Evolutionary conservation across 495 filamentous ascomycete genomes (phyloP).

Genomic region (Stereocaulon alpinum): DNA sequence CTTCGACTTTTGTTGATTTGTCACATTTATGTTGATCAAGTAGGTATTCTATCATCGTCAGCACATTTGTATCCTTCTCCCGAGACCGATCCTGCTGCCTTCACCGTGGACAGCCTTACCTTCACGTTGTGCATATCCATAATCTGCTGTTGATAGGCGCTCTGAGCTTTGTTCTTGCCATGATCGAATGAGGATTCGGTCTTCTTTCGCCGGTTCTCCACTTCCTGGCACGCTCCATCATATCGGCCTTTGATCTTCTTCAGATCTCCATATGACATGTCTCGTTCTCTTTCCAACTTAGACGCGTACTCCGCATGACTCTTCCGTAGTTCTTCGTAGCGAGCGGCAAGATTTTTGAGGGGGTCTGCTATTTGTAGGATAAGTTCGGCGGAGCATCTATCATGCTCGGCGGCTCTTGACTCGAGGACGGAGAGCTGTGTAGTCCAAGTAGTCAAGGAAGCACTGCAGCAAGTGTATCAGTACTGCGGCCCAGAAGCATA

Average conservation of each 20-base stretch:
- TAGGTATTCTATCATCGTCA: constrained; percentile 66
- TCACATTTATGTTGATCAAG: constrained; percentile 85
- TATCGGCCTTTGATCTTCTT: constrained; percentile 90
- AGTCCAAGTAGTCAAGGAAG: constrained; percentile 92
- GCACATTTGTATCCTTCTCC: background rate
- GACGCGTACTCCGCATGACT: constrained; percentile 78
- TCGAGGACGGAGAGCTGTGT: constrained; percentile 86
- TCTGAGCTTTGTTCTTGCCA: constrained; percentile 71
- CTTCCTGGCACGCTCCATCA: constrained; percentile 84
- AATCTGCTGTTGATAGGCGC: constrained; percentile 79
- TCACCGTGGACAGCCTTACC: constrained; percentile 28
- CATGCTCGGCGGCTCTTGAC: constrained; percentile 78
- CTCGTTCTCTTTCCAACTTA: constrained; percentile 83
- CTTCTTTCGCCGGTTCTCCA: constrained; percentile 91
- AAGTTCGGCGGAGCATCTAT: constrained; percentile 67
- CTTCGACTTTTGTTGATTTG: constrained; percentile 91
- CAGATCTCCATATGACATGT: constrained; percentile 69
- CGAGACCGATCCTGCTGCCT: background rate
- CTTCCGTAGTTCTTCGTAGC: constrained; percentile 90
- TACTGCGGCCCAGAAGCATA: background rate
- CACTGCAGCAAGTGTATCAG: constrained; percentile 33
- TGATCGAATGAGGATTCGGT: constrained; percentile 82
- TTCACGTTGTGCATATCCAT: constrained; percentile 94
- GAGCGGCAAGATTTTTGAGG: constrained; percentile 54
- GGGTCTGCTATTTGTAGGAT: constrained; percentile 73